Evolutionary conservation across 257 asterid genomes (phyloP).

Genomic region (Parsonsia alboflavescens): DNA sequence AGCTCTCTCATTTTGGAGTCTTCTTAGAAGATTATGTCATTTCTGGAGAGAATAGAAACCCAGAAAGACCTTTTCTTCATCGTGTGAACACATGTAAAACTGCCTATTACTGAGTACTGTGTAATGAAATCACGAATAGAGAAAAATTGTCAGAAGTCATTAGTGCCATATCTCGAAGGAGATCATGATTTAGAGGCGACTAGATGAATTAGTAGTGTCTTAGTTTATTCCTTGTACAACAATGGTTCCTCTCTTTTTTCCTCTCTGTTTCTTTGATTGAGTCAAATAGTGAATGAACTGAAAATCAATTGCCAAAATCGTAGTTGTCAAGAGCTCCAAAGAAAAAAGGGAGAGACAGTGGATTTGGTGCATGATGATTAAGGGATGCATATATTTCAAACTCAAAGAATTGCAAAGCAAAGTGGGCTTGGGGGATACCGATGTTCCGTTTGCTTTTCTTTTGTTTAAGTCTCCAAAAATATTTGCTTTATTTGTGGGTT

Average conservation of each 20-base stretch:
- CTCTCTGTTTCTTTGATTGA: not conserved
- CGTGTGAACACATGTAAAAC: constrained; percentile 8
- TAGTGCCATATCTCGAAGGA: constrained; percentile 27
- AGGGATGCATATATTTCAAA: not conserved
- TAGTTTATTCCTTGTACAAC: constrained; percentile 13
- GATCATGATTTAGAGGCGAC: constrained; percentile 6
- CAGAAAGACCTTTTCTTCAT: not conserved
- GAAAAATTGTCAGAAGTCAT: not conserved
- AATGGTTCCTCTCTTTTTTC: not conserved
- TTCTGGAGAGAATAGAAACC: not conserved
- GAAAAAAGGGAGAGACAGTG: constrained; percentile 7
- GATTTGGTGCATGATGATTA: constrained; percentile 18
- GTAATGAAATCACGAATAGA: not conserved
- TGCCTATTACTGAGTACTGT: not conserved
- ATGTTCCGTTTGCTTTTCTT: constrained; percentile 6
- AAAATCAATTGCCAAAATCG: not conserved
- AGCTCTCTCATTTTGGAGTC: constrained; percentile 59
- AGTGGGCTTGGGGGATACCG: not conserved
- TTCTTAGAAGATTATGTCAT: constrained; percentile 32
- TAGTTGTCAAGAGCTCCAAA: not conserved
- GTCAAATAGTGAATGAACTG: not conserved
- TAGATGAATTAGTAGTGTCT: not conserved
- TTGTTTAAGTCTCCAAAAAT: not conserved
- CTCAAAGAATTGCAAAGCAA: constrained; percentile 8
- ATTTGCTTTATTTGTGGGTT: not conserved